Conservation (phyloP, 2,329 filamentous ascomycete species). For the Alternaria alternata region DNA sequence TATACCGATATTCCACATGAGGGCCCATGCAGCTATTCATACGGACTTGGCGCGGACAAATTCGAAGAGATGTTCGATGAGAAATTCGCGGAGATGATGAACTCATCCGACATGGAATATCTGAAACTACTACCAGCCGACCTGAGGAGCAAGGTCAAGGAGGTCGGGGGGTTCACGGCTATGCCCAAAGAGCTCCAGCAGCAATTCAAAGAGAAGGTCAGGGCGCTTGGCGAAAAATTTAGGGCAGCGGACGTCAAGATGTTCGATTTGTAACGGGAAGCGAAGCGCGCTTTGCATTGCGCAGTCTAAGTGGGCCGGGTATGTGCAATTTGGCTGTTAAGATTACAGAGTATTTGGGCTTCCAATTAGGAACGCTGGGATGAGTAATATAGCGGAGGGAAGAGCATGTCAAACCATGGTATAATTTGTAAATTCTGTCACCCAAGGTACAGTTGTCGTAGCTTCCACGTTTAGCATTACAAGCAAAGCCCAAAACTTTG, state of each 20-base stretch:
- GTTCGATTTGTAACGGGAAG: not conserved
- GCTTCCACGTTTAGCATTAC: not conserved
- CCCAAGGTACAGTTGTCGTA: not conserved
- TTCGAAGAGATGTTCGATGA: not conserved
- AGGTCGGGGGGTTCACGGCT: not conserved
- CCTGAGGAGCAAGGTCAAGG: not conserved
- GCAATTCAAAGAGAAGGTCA: not conserved
- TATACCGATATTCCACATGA: conserved; percentile 8
- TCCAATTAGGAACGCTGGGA: not conserved
- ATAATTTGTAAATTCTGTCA: not conserved
- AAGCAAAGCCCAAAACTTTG: not conserved
- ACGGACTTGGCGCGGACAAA: not conserved
- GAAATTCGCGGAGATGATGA: not conserved
- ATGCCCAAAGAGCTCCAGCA: not conserved
- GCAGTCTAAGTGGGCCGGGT: not conserved
- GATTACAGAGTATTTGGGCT: not conserved
- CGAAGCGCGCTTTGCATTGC: not conserved
- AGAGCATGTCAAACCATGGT: not conserved
- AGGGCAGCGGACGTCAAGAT: not conserved
- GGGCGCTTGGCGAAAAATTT: not conserved
- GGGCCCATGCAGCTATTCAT: not conserved
- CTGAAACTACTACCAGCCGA: not conserved
- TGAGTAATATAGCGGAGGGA: not conserved
- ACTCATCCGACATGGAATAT: not conserved
- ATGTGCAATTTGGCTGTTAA: not conserved